Evolutionary conservation across 352 stramenopile species (phyloP).

Genomic region (Thalassiosira livingstoniorum): DNA sequence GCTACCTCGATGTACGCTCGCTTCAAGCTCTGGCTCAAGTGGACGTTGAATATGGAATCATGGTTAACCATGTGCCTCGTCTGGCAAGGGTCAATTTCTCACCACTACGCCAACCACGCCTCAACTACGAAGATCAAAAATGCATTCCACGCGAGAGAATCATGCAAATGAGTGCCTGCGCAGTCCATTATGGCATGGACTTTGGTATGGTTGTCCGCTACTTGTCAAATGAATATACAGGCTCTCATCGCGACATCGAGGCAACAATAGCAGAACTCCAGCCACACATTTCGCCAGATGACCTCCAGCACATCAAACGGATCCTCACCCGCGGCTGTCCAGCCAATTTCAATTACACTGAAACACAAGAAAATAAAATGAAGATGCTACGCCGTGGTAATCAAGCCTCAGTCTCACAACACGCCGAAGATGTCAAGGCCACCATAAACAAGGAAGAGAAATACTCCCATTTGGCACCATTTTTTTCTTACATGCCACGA

Average conservation of each 20-base stretch:
- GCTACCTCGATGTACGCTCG: too few species aligned
- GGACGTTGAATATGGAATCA: too few species aligned
- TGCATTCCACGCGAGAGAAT: slow-evolving; percentile 2
- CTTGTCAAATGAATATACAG: slow-evolving; percentile 22
- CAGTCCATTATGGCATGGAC: slow-evolving; percentile 18
- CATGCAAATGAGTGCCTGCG: neutral
- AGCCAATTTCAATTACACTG: slow-evolving; percentile 1
- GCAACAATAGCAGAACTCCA: neutral
- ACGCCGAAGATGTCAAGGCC: slow-evolving; percentile 6
- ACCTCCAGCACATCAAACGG: neutral
- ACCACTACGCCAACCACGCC: neutral
- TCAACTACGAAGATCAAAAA: slow-evolving; percentile 26
- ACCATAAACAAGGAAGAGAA: slow-evolving; percentile 44
- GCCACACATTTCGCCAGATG: neutral
- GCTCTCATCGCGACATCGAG: neutral
- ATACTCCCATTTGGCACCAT: slow-evolving; percentile 17
- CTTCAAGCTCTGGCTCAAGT: too few species aligned
- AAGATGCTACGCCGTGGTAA: slow-evolving; percentile 27
- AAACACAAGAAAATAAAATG: slow-evolving; percentile 6
- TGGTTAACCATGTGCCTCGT: too few species aligned
- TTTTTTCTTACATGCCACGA: neutral
- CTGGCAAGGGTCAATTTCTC: slow-evolving; percentile 15
- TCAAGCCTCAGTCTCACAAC: neutral
- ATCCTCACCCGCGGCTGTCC: slow-evolving; percentile 19
- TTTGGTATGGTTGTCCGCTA: slow-evolving; percentile 8